Percentiles rank a stretch among this genome's conserved stretches.
Evolutionary conservation across 805 yeast species (phyloP).

Genomic region (Wickerhamiella domercqiae): DNA sequence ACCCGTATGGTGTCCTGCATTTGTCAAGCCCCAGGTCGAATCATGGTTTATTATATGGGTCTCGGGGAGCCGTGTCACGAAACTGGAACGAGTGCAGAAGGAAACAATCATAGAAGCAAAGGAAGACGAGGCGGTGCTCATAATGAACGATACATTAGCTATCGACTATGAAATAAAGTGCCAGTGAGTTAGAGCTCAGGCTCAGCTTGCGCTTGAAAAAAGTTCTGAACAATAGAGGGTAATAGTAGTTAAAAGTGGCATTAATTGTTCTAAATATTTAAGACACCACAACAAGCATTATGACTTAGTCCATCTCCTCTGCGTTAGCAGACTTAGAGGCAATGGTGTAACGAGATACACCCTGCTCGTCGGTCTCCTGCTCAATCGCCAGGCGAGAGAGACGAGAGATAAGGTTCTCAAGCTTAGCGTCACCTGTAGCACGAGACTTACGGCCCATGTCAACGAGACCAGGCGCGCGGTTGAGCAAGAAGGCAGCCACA

Average conservation of each 20-base stretch:
- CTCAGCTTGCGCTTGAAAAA: background rate
- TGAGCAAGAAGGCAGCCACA: conserved; percentile 80
- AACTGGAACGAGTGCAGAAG: conserved; percentile 68
- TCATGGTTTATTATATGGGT: conserved; percentile 69
- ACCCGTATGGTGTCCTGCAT: conserved; percentile 58
- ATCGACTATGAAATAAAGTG: conserved; percentile 13
- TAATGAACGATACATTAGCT: conserved; percentile 18
- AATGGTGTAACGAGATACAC: conserved; percentile 22
- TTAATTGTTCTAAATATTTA: no score
- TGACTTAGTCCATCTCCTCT: conserved; percentile 24
- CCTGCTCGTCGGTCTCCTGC: conserved; percentile 24
- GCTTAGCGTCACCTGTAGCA: conserved; percentile 21
- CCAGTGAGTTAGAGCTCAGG: background rate
- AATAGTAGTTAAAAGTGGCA: no score
- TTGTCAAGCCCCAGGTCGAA: conserved; percentile 84
- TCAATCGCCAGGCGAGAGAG: conserved; percentile 26
- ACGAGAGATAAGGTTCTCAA: conserved; percentile 26
- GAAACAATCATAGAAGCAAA: conserved; percentile 16
- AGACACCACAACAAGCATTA: no score
- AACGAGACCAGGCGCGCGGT: conserved; percentile 20
- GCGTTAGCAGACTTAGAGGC: conserved; percentile 23
- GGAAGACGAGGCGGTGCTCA: conserved; percentile 6
- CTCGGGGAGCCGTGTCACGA: conserved; percentile 36
- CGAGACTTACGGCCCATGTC: conserved; percentile 24
- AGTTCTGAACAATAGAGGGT: background rate